Percentiles rank a stretch among this genome's conserved stretches.
Evolutionary conservation across 371 early-diverging fungal genomes (phyloP).

Genomic region (Cokeromyces recurvatus): DNA sequence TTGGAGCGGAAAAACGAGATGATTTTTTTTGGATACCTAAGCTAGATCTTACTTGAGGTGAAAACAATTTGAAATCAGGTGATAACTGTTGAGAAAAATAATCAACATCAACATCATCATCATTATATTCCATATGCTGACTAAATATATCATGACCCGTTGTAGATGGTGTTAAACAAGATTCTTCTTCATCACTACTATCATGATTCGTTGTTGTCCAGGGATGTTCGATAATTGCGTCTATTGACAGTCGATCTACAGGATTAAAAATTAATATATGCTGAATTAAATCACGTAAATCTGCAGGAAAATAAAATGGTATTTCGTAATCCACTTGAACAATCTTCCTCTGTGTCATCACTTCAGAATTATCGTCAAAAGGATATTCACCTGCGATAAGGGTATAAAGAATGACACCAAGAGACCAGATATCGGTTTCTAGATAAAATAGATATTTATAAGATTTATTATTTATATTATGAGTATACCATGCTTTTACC

Average conservation of each 20-base stretch:
- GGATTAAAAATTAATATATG: slow-evolving; percentile 66
- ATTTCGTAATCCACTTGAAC: slow-evolving; percentile 68
- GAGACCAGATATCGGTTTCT: slow-evolving; percentile 86
- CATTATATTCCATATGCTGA: slow-evolving; percentile 3
- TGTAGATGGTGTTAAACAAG: slow-evolving; percentile 17
- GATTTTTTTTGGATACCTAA: slow-evolving; percentile 18
- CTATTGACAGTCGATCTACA: slow-evolving; percentile 57
- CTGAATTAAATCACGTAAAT: slow-evolving; percentile 44
- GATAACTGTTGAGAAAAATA: background rate
- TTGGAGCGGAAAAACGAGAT: slow-evolving; percentile 36
- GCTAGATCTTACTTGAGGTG: slow-evolving; percentile 26
- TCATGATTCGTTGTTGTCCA: slow-evolving; percentile 49
- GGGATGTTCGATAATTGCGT: slow-evolving; percentile 63
- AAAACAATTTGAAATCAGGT: slow-evolving; percentile 1
- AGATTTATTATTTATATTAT: background rate
- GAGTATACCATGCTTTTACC: slow-evolving; percentile 31
- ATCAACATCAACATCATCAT: background rate
- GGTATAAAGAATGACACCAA: slow-evolving; percentile 82
- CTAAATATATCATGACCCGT: slow-evolving; percentile 26
- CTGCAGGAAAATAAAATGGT: slow-evolving; percentile 58
- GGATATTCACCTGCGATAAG: slow-evolving; percentile 79
- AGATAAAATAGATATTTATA: too few species aligned
- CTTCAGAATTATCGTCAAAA: slow-evolving; percentile 81
- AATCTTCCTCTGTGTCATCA: slow-evolving; percentile 67
- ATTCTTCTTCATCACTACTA: background rate